A percentile compares a stretch with the other conserved stretches of the same genome.
Conservation (phyloP, 2,329 filamentous ascomycete species). For the Acrocalymma vagum region DNA sequence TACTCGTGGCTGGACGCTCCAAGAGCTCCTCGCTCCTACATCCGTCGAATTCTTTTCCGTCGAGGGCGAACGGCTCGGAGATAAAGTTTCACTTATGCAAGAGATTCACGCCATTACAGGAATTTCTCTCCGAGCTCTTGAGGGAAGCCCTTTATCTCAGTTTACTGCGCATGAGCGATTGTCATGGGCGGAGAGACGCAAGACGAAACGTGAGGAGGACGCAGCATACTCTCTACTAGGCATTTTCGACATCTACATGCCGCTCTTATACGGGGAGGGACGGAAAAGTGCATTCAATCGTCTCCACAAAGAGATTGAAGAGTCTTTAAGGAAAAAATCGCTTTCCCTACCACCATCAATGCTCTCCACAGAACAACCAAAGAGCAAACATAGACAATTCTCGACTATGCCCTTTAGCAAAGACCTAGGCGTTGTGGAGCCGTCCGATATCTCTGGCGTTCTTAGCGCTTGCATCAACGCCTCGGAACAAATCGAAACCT, state of each 20-base stretch:
- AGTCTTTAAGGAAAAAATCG: no score
- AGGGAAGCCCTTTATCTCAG: constrained; percentile 3
- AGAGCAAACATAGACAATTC: constrained; percentile 1
- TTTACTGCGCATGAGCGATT: constrained; percentile 16
- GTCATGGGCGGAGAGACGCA: constrained; percentile 20
- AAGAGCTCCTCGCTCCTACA: constrained; percentile 8
- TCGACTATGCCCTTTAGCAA: constrained; percentile 2
- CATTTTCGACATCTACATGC: constrained; percentile 22
- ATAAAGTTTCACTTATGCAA: constrained; percentile 5
- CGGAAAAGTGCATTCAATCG: constrained; percentile 12
- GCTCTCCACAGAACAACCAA: constrained; percentile 4
- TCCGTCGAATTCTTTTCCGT: constrained; percentile 14
- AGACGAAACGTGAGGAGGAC: constrained; percentile 23
- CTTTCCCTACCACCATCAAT: constrained; percentile 1
- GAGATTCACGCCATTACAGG: constrained; percentile 6
- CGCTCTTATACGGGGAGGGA: constrained; percentile 15
- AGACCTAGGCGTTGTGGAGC: constrained; percentile 2
- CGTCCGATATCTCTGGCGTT: constrained; percentile 3
- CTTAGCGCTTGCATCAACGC: constrained; percentile 3
- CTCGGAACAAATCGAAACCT: constrained; percentile 1
- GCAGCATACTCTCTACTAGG: constrained; percentile 12
- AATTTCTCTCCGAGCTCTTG: constrained; percentile 4
- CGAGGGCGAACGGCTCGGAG: constrained; percentile 7
- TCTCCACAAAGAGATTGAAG: constrained; percentile 14
- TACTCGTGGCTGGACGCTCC: no score